A percentile compares a stretch with the other conserved stretches of the same genome.
Evolutionary conservation across 257 asterid species (phyloP).

Genomic region (Forsythia viridissima): DNA sequence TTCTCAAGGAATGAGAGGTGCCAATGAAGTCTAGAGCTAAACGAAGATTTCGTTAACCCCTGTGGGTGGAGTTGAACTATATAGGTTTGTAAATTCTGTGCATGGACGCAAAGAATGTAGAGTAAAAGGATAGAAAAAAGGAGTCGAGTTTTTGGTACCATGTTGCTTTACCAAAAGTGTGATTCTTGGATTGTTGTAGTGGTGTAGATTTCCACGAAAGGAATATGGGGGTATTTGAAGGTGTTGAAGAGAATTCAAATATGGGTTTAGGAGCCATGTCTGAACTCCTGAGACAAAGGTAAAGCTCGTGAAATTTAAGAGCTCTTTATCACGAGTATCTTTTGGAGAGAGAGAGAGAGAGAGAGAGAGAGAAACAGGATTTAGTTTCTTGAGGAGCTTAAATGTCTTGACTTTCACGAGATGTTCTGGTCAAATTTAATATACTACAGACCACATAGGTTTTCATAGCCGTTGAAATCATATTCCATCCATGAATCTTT

Average conservation of each 20-base stretch:
- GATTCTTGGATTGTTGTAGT: conserved; percentile 1
- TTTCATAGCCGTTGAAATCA: neutral
- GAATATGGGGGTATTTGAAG: conserved; percentile 63
- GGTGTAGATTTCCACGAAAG: conserved; percentile 34
- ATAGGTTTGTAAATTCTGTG: conserved; percentile 61
- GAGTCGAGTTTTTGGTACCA: conserved; percentile 39
- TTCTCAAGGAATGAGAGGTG: conserved; percentile 73
- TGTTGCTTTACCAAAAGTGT: conserved; percentile 14
- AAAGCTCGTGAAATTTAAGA: conserved; percentile 71
- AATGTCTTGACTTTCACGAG: conserved; percentile 47
- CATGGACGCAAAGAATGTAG: conserved; percentile 30
- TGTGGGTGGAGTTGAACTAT: conserved; percentile 83
- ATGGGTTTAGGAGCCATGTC: conserved; percentile 19
- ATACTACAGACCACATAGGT: neutral
- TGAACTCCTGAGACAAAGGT: conserved; percentile 36
- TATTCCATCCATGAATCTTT: conserved; percentile 11
- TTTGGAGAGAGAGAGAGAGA: conserved; percentile 38
- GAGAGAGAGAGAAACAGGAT: conserved; percentile 1
- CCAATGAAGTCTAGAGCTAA: conserved; percentile 67
- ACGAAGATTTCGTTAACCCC: conserved; percentile 37
- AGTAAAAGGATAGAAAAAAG: conserved; percentile 32
- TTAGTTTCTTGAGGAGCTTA: conserved; percentile 32
- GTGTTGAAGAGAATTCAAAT: conserved; percentile 33
- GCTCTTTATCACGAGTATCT: conserved; percentile 91
- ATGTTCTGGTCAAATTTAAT: conserved; percentile 34